Evolutionary conservation across 192 early-diverging fungal species (phyloP).

Genomic region (Backusella australiensis): DNA sequence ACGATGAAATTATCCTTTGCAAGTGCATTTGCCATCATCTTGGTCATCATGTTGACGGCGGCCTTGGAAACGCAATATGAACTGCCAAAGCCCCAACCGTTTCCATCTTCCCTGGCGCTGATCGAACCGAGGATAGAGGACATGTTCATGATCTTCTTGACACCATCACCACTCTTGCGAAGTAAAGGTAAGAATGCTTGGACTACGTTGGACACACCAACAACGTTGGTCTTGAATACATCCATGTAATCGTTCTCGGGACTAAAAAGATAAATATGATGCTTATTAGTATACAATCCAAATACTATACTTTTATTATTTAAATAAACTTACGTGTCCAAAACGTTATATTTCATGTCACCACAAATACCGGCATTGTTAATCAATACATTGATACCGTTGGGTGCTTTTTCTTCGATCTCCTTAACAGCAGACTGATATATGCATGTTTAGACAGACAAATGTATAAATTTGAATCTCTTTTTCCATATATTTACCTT

Average conservation of each 20-base stretch:
- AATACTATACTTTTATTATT: no score
- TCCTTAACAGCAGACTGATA: conserved; percentile 19
- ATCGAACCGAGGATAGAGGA: conserved; percentile 35
- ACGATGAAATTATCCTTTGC: conserved; percentile 17
- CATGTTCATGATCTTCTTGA: conserved; percentile 31
- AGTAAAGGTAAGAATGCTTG: conserved; percentile 15
- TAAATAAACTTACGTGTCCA: conserved; percentile 6
- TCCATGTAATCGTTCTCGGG: background rate
- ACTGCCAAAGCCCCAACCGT: conserved; percentile 1
- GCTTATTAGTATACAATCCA: background rate
- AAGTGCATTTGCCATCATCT: conserved; percentile 2
- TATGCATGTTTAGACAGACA: background rate
- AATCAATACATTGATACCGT: conserved; percentile 34
- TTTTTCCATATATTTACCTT: conserved; percentile 15
- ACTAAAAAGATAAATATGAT: background rate
- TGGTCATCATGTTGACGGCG: conserved; percentile 28
- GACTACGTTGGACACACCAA: conserved; percentile 17
- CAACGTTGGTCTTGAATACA: conserved; percentile 35
- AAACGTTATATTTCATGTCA: background rate
- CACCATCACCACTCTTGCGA: conserved; percentile 7
- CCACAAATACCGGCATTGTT: conserved; percentile 34
- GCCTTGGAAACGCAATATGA: conserved; percentile 28
- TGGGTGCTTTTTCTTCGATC: conserved; percentile 16
- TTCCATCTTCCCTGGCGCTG: background rate
- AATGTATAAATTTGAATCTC: background rate